phyloP scores from a whole-genome alignment of 108 stramenopile genomes.

The Nitzschia putrida region DNA sequence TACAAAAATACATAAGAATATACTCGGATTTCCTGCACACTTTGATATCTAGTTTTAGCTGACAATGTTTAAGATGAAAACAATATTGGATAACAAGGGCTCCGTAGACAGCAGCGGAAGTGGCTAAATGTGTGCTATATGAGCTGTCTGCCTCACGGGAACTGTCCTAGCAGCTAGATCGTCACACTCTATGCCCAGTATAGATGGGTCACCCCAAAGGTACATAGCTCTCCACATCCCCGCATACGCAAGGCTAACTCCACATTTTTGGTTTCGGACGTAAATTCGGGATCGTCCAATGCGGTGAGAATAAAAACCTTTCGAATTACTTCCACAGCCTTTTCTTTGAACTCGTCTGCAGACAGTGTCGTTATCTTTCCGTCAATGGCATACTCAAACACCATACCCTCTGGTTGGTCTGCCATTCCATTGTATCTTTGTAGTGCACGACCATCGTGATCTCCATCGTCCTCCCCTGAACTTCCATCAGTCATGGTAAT shows the following conservation, averaged over 20 bases:
- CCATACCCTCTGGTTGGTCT: constrained; percentile 8
- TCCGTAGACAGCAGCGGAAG: too few relatives aligned
- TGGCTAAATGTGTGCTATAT: too few relatives aligned
- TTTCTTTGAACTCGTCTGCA: not conserved
- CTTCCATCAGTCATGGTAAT: not conserved
- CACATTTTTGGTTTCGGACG: not conserved
- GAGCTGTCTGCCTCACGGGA: too few relatives aligned
- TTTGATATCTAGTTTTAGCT: too few relatives aligned
- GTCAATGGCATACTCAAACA: constrained; percentile 3
- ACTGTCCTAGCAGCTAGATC: too few relatives aligned
- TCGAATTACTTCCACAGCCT: not conserved
- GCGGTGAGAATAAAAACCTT: not conserved
- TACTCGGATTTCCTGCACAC: too few relatives aligned
- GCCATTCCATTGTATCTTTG: not conserved
- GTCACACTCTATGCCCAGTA: not conserved
- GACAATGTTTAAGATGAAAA: too few relatives aligned
- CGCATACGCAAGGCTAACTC: not conserved
- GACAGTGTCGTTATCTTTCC: not conserved
- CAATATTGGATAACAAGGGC: too few relatives aligned
- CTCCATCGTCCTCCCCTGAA: not conserved
- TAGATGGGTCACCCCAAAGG: not conserved
- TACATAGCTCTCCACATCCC: not conserved
- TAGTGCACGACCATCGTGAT: not conserved
- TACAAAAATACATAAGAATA: too few relatives aligned
- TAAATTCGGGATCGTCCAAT: not conserved